Conservation (phyloP, 805 yeast species). For the Cyberlindnera veronae region DNA sequence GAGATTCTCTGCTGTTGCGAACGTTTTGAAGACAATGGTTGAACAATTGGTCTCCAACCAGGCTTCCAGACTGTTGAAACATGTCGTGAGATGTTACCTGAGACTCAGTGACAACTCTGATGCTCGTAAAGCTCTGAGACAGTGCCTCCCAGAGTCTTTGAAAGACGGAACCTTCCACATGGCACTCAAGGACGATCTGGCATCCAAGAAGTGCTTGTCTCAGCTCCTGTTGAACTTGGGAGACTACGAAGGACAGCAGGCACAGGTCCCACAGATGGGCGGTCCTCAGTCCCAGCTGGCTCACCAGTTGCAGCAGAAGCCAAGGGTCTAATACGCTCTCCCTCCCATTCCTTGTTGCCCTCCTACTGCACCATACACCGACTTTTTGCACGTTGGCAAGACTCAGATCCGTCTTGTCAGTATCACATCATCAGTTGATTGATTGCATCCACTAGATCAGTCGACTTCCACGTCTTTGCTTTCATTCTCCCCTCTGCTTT, state of each 20-base stretch:
- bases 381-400: too few relatives aligned
- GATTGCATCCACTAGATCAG: too few relatives aligned
- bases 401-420: too few relatives aligned
- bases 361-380: neutral
- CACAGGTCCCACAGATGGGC: slow-evolving; percentile 12
- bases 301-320: slow-evolving; percentile 4
- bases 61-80: slow-evolving; percentile 83
- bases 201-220: slow-evolving; percentile 82
- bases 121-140: slow-evolving; percentile 82
- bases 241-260: slow-evolving; percentile 32
- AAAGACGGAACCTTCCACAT: slow-evolving; percentile 81
- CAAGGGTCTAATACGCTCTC: neutral
- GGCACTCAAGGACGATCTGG: slow-evolving; percentile 79
- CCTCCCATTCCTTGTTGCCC: neutral
- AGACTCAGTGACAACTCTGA: slow-evolving; percentile 86
- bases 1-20: slow-evolving; percentile 89
- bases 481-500: too few relatives aligned
- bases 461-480: neutral
- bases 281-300: slow-evolving; percentile 1
- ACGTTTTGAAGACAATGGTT: slow-evolving; percentile 83
- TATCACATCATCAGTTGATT: too few relatives aligned
- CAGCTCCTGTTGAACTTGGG: slow-evolving; percentile 71
- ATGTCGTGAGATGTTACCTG: slow-evolving; percentile 90
- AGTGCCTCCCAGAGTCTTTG: slow-evolving; percentile 81
- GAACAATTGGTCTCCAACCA: slow-evolving; percentile 74